Evolutionary conservation across 2,329 filamentous ascomycete genomes (phyloP), one percentile per base, ranked within the genome.

Genomic region (Alternaria triticina): DNA sequence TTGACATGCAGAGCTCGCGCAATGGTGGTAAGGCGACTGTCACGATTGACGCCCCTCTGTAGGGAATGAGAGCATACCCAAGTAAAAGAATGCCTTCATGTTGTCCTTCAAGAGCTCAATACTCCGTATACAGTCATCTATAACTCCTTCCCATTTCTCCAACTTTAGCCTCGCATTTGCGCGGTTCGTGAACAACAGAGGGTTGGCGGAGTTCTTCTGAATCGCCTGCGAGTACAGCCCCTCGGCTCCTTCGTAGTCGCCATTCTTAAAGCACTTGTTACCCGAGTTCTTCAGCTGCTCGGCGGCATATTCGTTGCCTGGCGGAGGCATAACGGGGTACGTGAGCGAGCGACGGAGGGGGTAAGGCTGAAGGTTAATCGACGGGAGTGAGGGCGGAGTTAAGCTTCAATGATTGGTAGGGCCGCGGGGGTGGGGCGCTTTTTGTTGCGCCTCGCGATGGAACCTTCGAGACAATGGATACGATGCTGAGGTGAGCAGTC

Each of bases 101-200:
- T 87, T 89, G 49, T 82, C 82, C 20, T 86, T 83, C 27, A 88
- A 83, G 6, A 96, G 85, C 62, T 88, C 85, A 54, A 97, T 89
- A 67, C 91, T 93, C 55, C 88, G 84, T 57, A 90, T 81, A 76
- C 94, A 95, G 80, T 97, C 94, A 63, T 88, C 83, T 67, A 96
- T 90, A 52, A 91, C 93, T 10, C 86, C 89, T 28, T 92, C 86
- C 88, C 90, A 96, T 71, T 88, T 84, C 64, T 86, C 82, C 22
- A 97, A 86, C 80, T 91, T 92, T 62, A 96, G 84, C 44, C 94
- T 88, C 4, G 91, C 89, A 82, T 97, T 91, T 55, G 94, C 92
- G 57, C 94, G 92, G 82, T 97, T 98, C 43, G 93, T 95, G 82
- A 94, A 97, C 54, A 97, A 86, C 28, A 91, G 85, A 2, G 91